Conservation (phyloP, 306 rosid species). For the Cucumis melo region DNA sequence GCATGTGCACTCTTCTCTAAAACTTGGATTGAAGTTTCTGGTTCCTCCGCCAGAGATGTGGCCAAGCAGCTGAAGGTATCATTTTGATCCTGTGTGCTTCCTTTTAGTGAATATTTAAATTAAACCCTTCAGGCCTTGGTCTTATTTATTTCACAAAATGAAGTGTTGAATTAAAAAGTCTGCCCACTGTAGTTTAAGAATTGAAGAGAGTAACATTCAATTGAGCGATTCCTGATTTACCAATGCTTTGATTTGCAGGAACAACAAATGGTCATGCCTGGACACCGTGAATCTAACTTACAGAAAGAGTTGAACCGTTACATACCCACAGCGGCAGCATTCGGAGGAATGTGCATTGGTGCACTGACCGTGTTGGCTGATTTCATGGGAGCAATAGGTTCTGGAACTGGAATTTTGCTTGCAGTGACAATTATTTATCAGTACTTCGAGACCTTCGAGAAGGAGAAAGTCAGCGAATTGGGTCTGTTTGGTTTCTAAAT, state of each 20-base stretch:
- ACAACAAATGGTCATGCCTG: slow-evolving; percentile 99
- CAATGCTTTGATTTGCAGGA: slow-evolving; percentile 33
- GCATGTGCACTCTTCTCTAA: slow-evolving; percentile 25
- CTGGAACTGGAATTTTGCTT: slow-evolving; percentile 85
- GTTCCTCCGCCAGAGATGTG: slow-evolving; percentile 20
- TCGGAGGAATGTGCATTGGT: slow-evolving; percentile 90
- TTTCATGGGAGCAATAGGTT: slow-evolving; percentile 96
- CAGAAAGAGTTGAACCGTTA: slow-evolving; percentile 91
- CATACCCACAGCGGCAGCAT: slow-evolving; percentile 93
- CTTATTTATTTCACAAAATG: neutral
- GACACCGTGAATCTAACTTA: slow-evolving; percentile 85
- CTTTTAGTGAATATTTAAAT: neutral
- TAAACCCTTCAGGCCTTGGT: neutral
- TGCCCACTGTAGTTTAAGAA: neutral
- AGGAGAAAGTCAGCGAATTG: slow-evolving; percentile 86
- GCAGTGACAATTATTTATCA: slow-evolving; percentile 92
- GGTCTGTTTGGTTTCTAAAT: slow-evolving; percentile 82
- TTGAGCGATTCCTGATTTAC: neutral
- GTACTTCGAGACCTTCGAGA: slow-evolving; percentile 89
- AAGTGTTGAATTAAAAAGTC: neutral
- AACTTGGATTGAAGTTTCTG: slow-evolving; percentile 26
- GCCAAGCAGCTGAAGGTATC: slow-evolving; percentile 23
- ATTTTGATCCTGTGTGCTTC: neutral
- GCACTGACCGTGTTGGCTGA: slow-evolving; percentile 90
- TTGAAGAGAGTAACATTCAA: too few species aligned